Conservation (phyloP, 768 basidiomycete species). For the Hypsizygus marmoreus region DNA sequence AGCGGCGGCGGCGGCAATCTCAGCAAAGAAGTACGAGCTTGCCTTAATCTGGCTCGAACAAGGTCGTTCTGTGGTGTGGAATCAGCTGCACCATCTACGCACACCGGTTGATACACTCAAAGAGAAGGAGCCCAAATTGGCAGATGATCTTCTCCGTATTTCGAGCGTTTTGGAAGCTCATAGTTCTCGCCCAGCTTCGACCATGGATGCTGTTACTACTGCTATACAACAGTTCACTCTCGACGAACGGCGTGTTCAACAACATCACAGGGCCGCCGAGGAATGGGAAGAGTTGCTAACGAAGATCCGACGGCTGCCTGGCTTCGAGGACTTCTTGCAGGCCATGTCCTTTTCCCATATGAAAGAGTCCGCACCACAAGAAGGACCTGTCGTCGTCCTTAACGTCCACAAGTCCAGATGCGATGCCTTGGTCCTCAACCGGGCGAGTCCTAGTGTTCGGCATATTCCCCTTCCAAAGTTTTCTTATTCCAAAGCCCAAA, state of each 20-base stretch:
- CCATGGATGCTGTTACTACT: no score
- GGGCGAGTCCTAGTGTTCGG: conserved; percentile 12
- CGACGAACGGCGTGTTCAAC: no score
- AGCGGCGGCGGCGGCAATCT: conserved; percentile 1
- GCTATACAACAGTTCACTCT: no score
- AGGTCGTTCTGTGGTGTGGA: conserved; percentile 17
- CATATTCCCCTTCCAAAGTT: conserved; percentile 1
- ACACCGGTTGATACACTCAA: conserved; percentile 10
- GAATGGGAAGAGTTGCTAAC: no score
- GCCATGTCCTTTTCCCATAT: background rate
- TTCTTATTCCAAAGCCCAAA: no score
- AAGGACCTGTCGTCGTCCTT: conserved; percentile 1
- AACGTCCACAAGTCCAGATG: conserved; percentile 3
- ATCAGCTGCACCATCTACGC: conserved; percentile 18
- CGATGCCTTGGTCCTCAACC: conserved; percentile 17
- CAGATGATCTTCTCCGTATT: background rate
- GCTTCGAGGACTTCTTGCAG: background rate
- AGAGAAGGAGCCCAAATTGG: conserved; percentile 3
- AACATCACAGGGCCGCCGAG: no score
- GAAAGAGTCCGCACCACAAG: background rate
- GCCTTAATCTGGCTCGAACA: conserved; percentile 23
- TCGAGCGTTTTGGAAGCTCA: no score
- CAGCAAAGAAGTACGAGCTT: conserved; percentile 3
- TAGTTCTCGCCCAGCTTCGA: no score
- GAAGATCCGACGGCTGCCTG: no score